Evolutionary conservation across 108 stramenopile genomes (phyloP), one percentile per base, ranked within the genome.

Genomic region (Cylindrotheca fusiformis): DNA sequence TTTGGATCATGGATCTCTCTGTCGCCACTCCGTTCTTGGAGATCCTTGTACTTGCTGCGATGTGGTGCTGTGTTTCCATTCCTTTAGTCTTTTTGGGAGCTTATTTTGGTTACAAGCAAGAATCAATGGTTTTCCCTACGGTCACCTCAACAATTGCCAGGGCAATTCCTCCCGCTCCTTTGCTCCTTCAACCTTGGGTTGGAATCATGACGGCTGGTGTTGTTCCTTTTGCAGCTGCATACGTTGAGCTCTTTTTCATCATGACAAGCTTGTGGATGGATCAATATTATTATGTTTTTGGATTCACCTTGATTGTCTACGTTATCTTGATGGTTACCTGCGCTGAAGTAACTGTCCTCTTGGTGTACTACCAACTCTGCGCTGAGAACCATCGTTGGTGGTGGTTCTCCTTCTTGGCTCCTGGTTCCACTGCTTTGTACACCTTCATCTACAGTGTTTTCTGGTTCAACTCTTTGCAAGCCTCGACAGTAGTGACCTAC

Each of bases 231-330:
- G 97, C 95, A 0, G 97, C 97, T 23, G 97, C 97, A 25, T 99
- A 97, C 76, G 97, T 98, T 26, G 98, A 99, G 76, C 82, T 99
- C 28, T 99, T 98, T 75, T 99, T 98, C 89, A 99, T 99, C 88
- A 91, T 98, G 86, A 91, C 91, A 41, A 84, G 81, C 54, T 68
- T 99, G 71, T 99, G 98, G 98, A 97, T 99, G 96, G 97, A 97
- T 70, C 93, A 97, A 67, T 99, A 94, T 91, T 99, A 98, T 86
- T 98, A 98, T 70, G 97, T 99, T 55, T 99, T 99, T 79, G 97
- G 98, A 24, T 97, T 99, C 83, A 91, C 96, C 5, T 80, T 99
- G 51, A 78, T 93, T 44, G 97, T 98, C 24, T 97, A 87, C 83
- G 24, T 97, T 53, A 99, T 99, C 68, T 79, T 99, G 30, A 72